A percentile compares a stretch with the other conserved stretches of the same genome.
phyloP scores from a whole-genome alignment of 768 basidiomycete genomes.

The Suillus hirtellus region DNA sequence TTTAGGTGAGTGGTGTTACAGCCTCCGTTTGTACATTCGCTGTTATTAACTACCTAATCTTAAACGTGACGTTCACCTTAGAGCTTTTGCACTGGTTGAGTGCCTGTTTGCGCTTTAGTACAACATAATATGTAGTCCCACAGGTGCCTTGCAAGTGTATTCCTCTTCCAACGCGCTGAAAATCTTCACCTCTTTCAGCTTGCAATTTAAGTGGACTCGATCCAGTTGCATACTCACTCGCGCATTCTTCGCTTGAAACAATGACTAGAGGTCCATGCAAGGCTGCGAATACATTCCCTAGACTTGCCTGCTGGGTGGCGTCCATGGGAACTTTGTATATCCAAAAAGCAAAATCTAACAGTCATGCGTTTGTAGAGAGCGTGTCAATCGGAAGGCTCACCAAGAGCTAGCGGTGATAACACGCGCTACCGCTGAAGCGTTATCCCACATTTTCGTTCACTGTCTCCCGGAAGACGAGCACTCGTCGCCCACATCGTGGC shows the following conservation, averaged over 20 bases:
- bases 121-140: not conserved
- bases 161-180: not conserved
- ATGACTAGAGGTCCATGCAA: not conserved
- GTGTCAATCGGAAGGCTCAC: no score
- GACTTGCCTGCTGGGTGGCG: no score
- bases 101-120: not conserved
- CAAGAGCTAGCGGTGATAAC: no score
- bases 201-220: not conserved
- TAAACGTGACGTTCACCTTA: not conserved
- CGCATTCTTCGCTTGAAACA: not conserved
- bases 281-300: not conserved
- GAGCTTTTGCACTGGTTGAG: not conserved
- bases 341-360: no score
- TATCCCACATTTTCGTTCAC: no score
- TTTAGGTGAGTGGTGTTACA: not conserved
- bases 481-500: no score
- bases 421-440: no score
- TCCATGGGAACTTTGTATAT: no score
- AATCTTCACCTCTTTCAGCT: not conserved
- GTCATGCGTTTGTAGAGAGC: no score
- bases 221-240: not conserved
- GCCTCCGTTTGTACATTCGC: not conserved
- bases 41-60: not conserved
- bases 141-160: not conserved
- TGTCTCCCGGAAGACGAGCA: no score